Conservation (phyloP, 805 yeast genomes). For the Starmerella stigmatis region DNA sequence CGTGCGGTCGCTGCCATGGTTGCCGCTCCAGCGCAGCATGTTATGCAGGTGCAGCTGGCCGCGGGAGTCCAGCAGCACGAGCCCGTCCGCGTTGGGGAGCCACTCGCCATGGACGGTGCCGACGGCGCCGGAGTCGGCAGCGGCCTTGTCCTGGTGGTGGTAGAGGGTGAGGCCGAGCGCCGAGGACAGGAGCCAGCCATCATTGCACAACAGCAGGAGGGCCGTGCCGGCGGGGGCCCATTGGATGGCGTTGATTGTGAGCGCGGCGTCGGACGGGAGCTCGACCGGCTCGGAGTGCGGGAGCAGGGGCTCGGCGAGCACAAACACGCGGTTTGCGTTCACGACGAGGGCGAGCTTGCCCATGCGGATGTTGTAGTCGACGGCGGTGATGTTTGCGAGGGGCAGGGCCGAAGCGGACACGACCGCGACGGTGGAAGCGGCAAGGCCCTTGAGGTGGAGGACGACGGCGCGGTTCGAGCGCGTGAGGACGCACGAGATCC, state of each 20-base stretch:
- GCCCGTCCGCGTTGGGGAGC: conserved; percentile 32
- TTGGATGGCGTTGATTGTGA: conserved; percentile 22
- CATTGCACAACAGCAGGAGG: conserved; percentile 28
- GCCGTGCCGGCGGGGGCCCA: conserved; percentile 35
- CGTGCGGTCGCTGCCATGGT: conserved; percentile 26
- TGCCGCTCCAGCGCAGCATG: conserved; percentile 29
- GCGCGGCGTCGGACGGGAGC: conserved; percentile 6
- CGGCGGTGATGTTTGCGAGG: conserved; percentile 20
- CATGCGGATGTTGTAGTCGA: conserved; percentile 36
- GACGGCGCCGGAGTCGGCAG: not conserved
- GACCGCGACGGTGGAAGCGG: not conserved
- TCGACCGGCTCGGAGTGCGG: conserved; percentile 4
- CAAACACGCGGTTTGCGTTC: not conserved
- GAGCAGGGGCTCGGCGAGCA: not conserved
- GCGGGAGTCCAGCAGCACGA: conserved; percentile 28
- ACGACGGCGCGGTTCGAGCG: not conserved
- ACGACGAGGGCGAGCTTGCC: conserved; percentile 35
- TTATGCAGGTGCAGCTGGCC: conserved; percentile 21
- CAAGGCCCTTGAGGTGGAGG: not conserved
- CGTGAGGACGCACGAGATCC: conserved; percentile 2
- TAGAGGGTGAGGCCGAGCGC: conserved; percentile 36
- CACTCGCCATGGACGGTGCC: conserved; percentile 29
- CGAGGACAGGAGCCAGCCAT: conserved; percentile 43
- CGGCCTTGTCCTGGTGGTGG: conserved; percentile 3
- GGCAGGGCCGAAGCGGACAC: not conserved